Base-by-base conservation (phyloP, 257 asterid species). In the Scutellaria minor region DNA sequence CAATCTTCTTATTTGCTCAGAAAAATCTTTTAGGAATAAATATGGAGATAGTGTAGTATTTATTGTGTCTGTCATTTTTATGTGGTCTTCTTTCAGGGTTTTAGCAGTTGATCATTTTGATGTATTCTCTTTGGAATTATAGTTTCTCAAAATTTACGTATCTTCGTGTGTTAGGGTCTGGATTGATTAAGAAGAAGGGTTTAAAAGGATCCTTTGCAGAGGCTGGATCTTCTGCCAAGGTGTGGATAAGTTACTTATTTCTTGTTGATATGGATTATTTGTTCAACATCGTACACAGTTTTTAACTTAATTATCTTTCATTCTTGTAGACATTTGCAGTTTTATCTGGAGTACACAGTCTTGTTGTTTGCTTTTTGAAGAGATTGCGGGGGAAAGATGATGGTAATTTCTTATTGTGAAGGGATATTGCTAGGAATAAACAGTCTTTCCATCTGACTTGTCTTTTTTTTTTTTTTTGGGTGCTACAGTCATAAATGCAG, bases 181-280 rank as follows among this genome's bases (percentile, higher is more conserved):
- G 98, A 70, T 73, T 88, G 71, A 45, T 92, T 60, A 85, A 84
- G 84, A 89, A 84, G 83, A 86, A 88, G 75, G 98, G 96, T 18
- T 74, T 90, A 5, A 88, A 85, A 72, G 98, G 94, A 71, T 92
- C 98, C 37, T 79, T 92, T 65, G 82, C 81, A 14, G 96, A 88
- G 71, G 96, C 90, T 46, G 92, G 88, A 78, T 78, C 97, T 75
- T 89, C 96, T 57, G 96, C 98, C 71, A 92, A 88, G 96, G 98
- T 90, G 64, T 66, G 76, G 48, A 35, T 3, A 60, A 55, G 14
- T 39, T 8, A 68, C 35, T 27, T 68, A 10, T 66, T 59, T 56
- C 67, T 70, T 64, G 14, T 42, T 57, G 40, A 40, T 52, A 42
- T 50, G 44, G 39, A 24, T 62, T 42, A 7, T 6, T 11, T 20